Evolutionary conservation across 148 eudicot species (phyloP), one percentile per base, ranked within the genome.

Genomic region (Nepenthes gracilis): DNA sequence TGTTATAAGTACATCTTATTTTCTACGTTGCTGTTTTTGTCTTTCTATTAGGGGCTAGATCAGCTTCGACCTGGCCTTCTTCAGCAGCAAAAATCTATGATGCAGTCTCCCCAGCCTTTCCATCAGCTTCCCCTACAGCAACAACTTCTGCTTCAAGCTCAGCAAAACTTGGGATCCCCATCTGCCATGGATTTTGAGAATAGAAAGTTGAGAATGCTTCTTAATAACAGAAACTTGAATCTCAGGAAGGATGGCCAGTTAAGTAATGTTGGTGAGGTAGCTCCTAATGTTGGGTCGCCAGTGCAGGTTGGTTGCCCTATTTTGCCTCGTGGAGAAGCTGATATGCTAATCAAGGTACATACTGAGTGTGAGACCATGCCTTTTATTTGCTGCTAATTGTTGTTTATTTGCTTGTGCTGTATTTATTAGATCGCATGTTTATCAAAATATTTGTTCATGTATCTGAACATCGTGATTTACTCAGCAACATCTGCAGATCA

Each of bases 161-260:
- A 80, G 58, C 86, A 77, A 56, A 86, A 69, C 65, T 13, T 83
- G 71, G 76, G 77, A 57, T 77, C 88, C 12, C 82, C 88, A 23
- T 79, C 94, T 14, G 71, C 75, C 47, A 75, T 64, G 75, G 86
- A 86, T 67, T 54, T 69, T 2, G 91, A 86, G 37, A 65, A 77
- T 71, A 66, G 79, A 74, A 77, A 79, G 77, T 56, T 81, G 56
- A 74, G 86, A 66, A 81, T 81, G 81, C 75, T 81, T 55, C 68
- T 80, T 35, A 75, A 65, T 69, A 78, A 76, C 64, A 71, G 79
- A 55, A 81, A 69, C 67, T 72, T 83, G 75, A 68, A 77, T 61
- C 64, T 83, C 67, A 82, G 82, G 49, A 83, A 86, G 72, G 92
- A 80, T 47, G 85, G 88, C 38, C 81, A 76, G 43, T 63, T 81